phyloP scores from a whole-genome alignment of 2,329 filamentous ascomycete species.

The Stachybotrys chlorohalonatus region DNA sequence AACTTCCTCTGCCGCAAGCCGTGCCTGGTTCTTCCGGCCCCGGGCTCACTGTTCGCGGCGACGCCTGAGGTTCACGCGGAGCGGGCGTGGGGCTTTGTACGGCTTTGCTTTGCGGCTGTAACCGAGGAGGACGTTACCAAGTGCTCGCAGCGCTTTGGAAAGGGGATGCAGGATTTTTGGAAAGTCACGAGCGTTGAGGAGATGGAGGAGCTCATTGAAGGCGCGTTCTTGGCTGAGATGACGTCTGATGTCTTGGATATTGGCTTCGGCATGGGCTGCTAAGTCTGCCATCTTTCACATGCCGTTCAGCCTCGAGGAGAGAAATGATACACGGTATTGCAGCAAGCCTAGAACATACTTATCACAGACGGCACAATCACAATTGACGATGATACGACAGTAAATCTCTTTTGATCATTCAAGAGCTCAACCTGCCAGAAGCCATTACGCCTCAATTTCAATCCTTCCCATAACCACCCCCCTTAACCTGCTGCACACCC shows the following conservation, averaged over 20 bases:
- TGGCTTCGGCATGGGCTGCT: conserved; percentile 19
- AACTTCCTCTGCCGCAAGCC: conserved; percentile 61
- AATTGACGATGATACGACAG: not conserved
- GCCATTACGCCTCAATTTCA: conserved; percentile 28
- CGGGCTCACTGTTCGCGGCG: conserved; percentile 67
- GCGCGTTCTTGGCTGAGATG: conserved; percentile 11
- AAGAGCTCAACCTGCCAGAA: conserved; percentile 25
- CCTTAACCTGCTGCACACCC: conserved; percentile 28
- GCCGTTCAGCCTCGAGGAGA: no score
- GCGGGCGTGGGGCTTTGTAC: conserved; percentile 61
- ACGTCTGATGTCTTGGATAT: conserved; percentile 16
- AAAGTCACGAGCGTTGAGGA: conserved; percentile 56
- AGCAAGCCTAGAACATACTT: no score
- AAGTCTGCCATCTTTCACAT: not conserved
- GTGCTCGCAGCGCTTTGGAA: conserved; percentile 55
- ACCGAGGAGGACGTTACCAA: conserved; percentile 57
- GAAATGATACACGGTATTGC: no score
- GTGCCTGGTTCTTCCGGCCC: conserved; percentile 59
- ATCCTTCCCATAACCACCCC: conserved; percentile 20
- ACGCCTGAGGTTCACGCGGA: conserved; percentile 47
- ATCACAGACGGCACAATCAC: not conserved
- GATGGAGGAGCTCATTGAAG: conserved; percentile 53
- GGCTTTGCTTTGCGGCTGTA: conserved; percentile 81
- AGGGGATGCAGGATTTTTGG: conserved; percentile 69
- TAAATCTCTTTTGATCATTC: conserved; percentile 11